Evolutionary conservation across 306 rosid genomes (phyloP), one percentile per base, ranked within the genome.

Genomic region (Pueraria montana): DNA sequence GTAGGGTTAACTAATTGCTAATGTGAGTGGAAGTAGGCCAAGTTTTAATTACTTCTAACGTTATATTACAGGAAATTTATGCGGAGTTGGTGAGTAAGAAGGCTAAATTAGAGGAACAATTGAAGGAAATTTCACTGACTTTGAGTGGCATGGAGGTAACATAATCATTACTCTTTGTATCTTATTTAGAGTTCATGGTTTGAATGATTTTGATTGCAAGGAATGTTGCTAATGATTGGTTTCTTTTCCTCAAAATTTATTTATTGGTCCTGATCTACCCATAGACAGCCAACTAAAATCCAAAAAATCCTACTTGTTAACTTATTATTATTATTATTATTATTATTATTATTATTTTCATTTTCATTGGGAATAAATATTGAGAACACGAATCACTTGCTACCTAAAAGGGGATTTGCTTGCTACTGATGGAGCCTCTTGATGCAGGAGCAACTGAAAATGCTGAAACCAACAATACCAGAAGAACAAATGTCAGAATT

Each of bases 61-160:
- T 63, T 23, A 10, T 32, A 53, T 53, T 70, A 62, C 91, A 95
- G 99, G 91, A 86, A 65, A 81, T 80, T 62, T 87, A 86, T 80
- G 53, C 18, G 38, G 92, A 89, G 8, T 77, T 89, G 88, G 36
- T 74, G 36, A 72, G 73, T 27, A 88, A 84, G 81, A 89, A 89
- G 77, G 84, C 88, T 14, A 92, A 72, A 73, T 75, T 89, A 61
- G 98, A 94, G 80, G 88, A 89, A 82, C 90, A 89, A 11, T 79
- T 94, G 18, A 72, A 80, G 83, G 90, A 91, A 69, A 68, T 94
- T 84, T 83, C 91, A 46, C 61, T 78, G 3, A 69, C 77, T 55
- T 84, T 92, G 83, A 74, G 69, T 43, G 87, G 69, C 53, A 66
- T 91, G 81, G 93, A 90, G 99, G 99, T 96, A 92, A 58, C 62